phyloP scores from a whole-genome alignment of 75 land plant species.

The Cupressus sempervirens region DNA sequence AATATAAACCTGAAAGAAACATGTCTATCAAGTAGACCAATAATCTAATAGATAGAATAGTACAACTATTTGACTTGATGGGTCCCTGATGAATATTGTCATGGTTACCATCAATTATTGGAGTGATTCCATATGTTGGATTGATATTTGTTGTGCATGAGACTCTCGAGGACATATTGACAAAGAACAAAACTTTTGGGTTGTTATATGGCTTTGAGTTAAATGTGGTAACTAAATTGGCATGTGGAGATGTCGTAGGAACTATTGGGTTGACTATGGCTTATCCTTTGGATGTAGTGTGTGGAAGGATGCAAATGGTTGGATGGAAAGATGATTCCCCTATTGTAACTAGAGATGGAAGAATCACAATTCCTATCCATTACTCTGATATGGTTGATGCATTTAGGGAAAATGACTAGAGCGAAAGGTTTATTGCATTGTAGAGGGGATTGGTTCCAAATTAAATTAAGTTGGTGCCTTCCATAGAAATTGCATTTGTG shows the following conservation, averaged over 20 bases:
- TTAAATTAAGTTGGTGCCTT: constrained; percentile 54
- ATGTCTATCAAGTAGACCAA: too few species aligned
- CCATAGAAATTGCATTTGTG: constrained; percentile 52
- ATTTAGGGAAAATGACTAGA: constrained; percentile 33
- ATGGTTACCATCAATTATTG: too few species aligned
- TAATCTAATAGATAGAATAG: too few species aligned
- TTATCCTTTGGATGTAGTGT: constrained; percentile 48
- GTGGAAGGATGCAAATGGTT: constrained; percentile 48
- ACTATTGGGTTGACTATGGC: constrained; percentile 49
- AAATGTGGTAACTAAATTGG: constrained; percentile 34
- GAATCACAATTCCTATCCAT: constrained; percentile 26
- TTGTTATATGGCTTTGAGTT: constrained; percentile 22
- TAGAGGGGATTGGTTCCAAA: constrained; percentile 55
- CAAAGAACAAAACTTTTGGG: constrained; percentile 18
- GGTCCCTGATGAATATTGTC: too few species aligned
- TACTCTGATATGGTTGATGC: constrained; percentile 49
- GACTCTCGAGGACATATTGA: constrained; percentile 36
- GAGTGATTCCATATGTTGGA: constrained; percentile 51
- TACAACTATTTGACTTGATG: too few species aligned
- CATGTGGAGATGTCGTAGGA: constrained; percentile 48
- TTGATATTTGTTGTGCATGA: constrained; percentile 50
- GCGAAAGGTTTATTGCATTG: constrained; percentile 41
- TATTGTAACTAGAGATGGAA: constrained; percentile 33
- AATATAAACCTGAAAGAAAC: too few species aligned
- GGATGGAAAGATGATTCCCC: constrained; percentile 45